Evolutionary conservation across 305 asterid species (phyloP).

Genomic region (Salvia sclarea): DNA sequence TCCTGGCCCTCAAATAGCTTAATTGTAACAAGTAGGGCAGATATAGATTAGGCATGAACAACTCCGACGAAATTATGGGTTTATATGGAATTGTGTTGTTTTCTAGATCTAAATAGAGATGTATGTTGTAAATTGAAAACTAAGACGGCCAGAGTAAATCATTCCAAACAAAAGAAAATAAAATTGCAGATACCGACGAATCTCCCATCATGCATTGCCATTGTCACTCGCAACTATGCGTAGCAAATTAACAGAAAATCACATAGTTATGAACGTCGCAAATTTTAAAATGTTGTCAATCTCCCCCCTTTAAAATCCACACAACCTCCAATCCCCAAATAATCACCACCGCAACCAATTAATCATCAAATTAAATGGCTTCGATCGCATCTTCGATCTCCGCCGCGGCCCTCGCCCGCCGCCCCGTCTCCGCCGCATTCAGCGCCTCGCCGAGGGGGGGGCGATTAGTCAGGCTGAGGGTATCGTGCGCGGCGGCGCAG

Average conservation of each 20-base stretch:
- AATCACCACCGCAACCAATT: background rate
- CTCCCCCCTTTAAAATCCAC: conserved; percentile 28
- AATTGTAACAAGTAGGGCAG: too few relatives aligned
- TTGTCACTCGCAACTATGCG: conserved; percentile 25
- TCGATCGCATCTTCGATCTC: conserved; percentile 37
- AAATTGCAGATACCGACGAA: background rate
- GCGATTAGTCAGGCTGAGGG: conserved; percentile 25
- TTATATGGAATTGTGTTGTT: too few relatives aligned
- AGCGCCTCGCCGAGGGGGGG: conserved; percentile 26
- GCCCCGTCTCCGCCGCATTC: conserved; percentile 28
- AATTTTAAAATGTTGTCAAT: conserved; percentile 16
- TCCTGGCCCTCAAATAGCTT: too few relatives aligned
- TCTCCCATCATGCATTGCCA: conserved; percentile 22
- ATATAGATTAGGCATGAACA: too few relatives aligned
- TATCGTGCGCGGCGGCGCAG: conserved; percentile 43
- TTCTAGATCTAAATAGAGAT: too few relatives aligned
- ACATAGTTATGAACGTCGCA: conserved; percentile 37
- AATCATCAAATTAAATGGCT: conserved; percentile 38
- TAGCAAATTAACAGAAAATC: conserved; percentile 4
- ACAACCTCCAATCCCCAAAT: background rate
- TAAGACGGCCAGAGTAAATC: background rate
- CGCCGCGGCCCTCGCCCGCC: conserved; percentile 22
- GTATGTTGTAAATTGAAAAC: too few relatives aligned
- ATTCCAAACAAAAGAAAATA: background rate
- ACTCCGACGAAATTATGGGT: too few relatives aligned